Evolutionary conservation across 768 basidiomycete genomes (phyloP).

Genomic region (Calvatia gigantea): DNA sequence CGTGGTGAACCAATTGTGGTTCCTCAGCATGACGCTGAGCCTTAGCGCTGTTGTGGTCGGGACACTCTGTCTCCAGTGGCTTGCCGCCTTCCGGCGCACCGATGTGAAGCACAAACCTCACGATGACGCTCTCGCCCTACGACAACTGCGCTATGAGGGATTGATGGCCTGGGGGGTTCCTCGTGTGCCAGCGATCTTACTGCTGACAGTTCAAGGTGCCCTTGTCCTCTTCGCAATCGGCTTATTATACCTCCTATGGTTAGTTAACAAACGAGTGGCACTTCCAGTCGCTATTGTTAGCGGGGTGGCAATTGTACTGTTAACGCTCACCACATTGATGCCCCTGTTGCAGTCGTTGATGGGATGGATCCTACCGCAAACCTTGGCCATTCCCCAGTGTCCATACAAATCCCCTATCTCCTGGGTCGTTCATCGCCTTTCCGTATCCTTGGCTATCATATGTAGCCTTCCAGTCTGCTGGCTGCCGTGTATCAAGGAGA

Average conservation of each 20-base stretch:
- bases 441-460: background rate
- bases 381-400: conserved; percentile 1
- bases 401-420: conserved; percentile 8
- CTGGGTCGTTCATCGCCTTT: conserved; percentile 4
- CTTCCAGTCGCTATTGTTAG: conserved; percentile 6
- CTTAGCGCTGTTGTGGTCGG: conserved; percentile 5
- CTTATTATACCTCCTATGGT: conserved; percentile 6
- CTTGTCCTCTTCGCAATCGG: conserved; percentile 9
- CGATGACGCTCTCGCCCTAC: conserved; percentile 5
- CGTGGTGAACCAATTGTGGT: conserved; percentile 8
- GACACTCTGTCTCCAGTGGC: conserved; percentile 10
- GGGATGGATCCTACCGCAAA: conserved; percentile 1
- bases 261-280: background rate
- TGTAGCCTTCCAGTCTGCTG: background rate
- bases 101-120: background rate
- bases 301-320: background rate
- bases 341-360: conserved; percentile 2
- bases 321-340: conserved; percentile 1
- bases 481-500: background rate
- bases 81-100: background rate
- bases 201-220: conserved; percentile 6
- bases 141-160: conserved; percentile 10
- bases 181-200: background rate
- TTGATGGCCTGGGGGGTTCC: conserved; percentile 3
- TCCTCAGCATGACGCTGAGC: conserved; percentile 7